phyloP scores from a whole-genome alignment of 176 grass and related monocot genomes.

The Otatea glauca region DNA sequence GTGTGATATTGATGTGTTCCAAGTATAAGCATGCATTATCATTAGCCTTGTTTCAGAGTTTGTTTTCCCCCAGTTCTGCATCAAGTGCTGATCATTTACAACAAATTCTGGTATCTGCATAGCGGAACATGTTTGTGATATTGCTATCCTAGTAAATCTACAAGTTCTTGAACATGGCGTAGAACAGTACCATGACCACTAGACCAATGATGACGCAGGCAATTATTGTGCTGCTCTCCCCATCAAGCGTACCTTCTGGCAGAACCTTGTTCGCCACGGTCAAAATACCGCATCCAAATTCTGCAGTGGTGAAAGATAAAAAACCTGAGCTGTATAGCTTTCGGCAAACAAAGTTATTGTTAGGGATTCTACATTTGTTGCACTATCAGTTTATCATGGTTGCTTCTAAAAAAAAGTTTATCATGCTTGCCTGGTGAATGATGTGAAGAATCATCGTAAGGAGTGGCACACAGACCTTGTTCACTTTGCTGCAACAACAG shows the following conservation, averaged over 20 bases:
- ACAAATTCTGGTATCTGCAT: constrained; percentile 21
- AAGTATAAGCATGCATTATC: not conserved
- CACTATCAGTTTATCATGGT: no score
- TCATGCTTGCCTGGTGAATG: constrained; percentile 49
- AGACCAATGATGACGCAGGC: constrained; percentile 51
- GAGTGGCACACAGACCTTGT: constrained; percentile 48
- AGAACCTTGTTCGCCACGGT: constrained; percentile 55
- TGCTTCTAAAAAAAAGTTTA: no score
- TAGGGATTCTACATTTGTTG: not conserved
- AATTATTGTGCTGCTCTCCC: constrained; percentile 43
- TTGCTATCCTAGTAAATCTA: not conserved
- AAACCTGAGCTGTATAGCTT: not conserved
- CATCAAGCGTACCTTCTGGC: constrained; percentile 55
- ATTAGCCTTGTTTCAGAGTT: constrained; percentile 1
- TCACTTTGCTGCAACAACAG: constrained; percentile 40
- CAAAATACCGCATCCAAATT: constrained; percentile 59
- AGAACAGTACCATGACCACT: constrained; percentile 53
- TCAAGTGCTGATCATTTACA: constrained; percentile 17
- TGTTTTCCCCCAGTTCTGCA: not conserved
- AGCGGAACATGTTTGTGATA: not conserved
- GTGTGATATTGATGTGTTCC: not conserved
- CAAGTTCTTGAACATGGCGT: constrained; percentile 56
- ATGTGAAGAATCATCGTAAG: constrained; percentile 44
- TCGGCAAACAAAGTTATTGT: not conserved
- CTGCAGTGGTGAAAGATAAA: constrained; percentile 39